Conservation (phyloP, 2,329 filamentous ascomycete species). For the Chalaropsis ovoidea region DNA sequence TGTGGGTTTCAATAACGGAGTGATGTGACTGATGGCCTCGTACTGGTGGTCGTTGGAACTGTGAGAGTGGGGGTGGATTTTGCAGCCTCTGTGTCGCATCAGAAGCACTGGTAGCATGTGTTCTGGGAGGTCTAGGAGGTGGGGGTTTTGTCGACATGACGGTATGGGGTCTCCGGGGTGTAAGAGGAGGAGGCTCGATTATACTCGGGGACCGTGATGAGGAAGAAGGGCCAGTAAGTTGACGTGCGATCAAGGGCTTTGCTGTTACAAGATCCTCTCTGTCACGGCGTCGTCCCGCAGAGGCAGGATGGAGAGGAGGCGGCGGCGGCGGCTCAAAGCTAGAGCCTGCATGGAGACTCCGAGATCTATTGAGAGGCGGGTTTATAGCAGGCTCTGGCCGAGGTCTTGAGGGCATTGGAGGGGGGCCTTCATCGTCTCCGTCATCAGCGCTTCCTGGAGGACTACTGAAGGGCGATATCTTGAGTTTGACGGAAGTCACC, state of each 20-base stretch:
- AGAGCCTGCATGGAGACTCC: constrained; percentile 23
- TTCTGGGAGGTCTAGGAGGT: constrained; percentile 21
- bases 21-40: constrained; percentile 24
- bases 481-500: constrained; percentile 29
- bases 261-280: constrained; percentile 18
- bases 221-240: constrained; percentile 23
- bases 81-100: constrained; percentile 7
- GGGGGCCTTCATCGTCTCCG: constrained; percentile 29
- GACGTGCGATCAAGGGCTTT: constrained; percentile 18
- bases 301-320: constrained; percentile 23
- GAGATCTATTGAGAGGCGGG: constrained; percentile 23
- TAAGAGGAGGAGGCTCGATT: constrained; percentile 22
- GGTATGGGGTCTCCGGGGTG: constrained; percentile 16
- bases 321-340: constrained; percentile 24
- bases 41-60: constrained; percentile 19
- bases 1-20: constrained; percentile 19
- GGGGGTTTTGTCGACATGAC: constrained; percentile 21
- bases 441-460: constrained; percentile 58
- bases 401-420: constrained; percentile 29
- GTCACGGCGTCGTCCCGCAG: constrained; percentile 19
- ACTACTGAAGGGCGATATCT: constrained; percentile 73
- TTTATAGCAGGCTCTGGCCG: constrained; percentile 15
- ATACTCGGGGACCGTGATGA: constrained; percentile 13
- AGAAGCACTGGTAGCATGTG: constrained; percentile 16
- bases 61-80: constrained; percentile 15